A percentile compares a stretch with the other conserved stretches of the same genome.
Evolutionary conservation across 176 grass and related monocot species (phyloP).

Genomic region (Rhipidocladum racemiflorum): DNA sequence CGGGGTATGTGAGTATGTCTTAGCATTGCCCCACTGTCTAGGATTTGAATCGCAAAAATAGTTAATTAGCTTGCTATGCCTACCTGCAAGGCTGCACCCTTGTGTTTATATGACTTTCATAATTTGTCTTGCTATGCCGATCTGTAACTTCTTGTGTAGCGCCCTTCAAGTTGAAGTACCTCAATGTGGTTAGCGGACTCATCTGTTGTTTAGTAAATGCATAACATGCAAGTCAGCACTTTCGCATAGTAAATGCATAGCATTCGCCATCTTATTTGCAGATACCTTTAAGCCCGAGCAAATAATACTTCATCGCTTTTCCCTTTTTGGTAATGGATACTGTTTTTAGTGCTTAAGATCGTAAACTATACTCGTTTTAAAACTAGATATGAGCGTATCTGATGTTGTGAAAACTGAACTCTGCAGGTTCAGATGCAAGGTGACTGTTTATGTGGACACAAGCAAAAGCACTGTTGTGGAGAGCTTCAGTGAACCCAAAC

Average conservation of each 20-base stretch:
- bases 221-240: background rate
- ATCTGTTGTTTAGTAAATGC: background rate
- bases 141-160: background rate
- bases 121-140: background rate
- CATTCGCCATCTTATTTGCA: background rate
- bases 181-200: background rate
- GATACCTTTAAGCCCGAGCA: background rate
- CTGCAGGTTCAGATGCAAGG: constrained; percentile 67
- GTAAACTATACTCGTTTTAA: background rate
- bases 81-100: background rate
- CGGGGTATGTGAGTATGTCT: background rate
- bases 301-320: background rate
- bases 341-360: background rate
- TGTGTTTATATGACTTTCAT: background rate
- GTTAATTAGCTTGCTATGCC: background rate
- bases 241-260: background rate
- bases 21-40: background rate
- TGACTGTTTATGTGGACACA: constrained; percentile 42
- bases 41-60: background rate
- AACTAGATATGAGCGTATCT: background rate
- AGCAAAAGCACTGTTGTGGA: constrained; percentile 39
- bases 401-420: background rate
- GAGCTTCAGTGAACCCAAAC: constrained; percentile 51
- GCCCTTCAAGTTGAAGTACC: background rate
- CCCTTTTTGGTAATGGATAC: background rate